phyloP scores from a whole-genome alignment of 805 yeast species.

The Starmerella potacharoeniae region DNA sequence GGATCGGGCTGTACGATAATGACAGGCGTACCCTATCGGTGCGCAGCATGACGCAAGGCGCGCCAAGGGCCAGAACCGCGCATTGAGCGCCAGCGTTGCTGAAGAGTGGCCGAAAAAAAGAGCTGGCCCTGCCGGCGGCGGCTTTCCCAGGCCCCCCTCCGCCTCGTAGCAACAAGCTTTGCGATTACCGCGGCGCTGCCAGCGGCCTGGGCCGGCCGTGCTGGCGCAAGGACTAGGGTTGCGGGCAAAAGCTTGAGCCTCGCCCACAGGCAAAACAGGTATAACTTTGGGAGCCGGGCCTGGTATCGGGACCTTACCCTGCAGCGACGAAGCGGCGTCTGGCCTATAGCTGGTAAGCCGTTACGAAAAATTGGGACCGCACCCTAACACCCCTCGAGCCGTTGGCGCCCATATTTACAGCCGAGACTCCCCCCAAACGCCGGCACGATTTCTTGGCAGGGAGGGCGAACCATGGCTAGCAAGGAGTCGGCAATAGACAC shows the following conservation, averaged over 20 bases:
- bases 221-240: background rate
- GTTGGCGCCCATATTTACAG: background rate
- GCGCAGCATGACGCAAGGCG: background rate
- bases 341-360: constrained; percentile 5
- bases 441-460: background rate
- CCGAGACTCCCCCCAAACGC: background rate
- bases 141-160: too few species aligned
- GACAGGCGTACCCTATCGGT: background rate
- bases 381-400: background rate
- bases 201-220: too few species aligned
- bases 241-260: background rate
- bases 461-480: background rate
- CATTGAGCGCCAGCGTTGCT: too few species aligned
- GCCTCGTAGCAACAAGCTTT: too few species aligned
- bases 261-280: background rate
- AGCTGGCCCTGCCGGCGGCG: too few species aligned
- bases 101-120: too few species aligned
- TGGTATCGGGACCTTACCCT: background rate
- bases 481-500: background rate
- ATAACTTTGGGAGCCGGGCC: background rate
- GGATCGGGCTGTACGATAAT: background rate
- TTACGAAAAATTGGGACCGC: background rate
- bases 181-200: too few species aligned
- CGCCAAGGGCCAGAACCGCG: too few species aligned
- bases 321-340: background rate